phyloP scores from a whole-genome alignment of 2,329 filamentous ascomycete genomes.

The Davidsoniella eucalypti region DNA sequence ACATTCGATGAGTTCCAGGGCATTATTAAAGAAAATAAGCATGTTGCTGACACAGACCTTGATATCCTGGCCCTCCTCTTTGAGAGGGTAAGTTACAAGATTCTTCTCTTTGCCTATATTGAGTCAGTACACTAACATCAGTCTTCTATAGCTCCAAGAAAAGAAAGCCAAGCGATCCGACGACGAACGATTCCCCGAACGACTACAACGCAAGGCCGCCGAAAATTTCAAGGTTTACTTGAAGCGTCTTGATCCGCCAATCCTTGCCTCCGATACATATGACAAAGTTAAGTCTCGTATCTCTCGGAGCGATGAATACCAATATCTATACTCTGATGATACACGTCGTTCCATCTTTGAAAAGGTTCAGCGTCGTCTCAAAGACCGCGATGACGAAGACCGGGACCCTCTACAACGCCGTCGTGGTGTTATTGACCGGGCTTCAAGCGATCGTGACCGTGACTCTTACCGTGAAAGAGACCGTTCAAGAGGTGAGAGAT shows the following conservation, averaged over 20 bases:
- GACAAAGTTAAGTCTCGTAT: conserved; percentile 72
- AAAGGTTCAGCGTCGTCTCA: conserved; percentile 77
- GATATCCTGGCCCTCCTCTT: conserved; percentile 71
- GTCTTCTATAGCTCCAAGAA: conserved; percentile 48
- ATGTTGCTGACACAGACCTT: conserved; percentile 72
- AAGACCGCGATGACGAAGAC: conserved; percentile 82
- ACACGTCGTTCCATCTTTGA: conserved; percentile 73
- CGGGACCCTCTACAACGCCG: conserved; percentile 35
- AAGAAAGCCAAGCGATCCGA: conserved; percentile 70
- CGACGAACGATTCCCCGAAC: conserved; percentile 72
- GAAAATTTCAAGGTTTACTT: conserved; percentile 74
- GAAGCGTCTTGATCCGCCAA: conserved; percentile 77
- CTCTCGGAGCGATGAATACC: conserved; percentile 68
- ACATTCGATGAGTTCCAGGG: conserved; percentile 75
- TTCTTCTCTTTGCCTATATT: background rate
- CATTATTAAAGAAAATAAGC: conserved; percentile 69
- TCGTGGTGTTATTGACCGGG: conserved; percentile 35
- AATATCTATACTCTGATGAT: conserved; percentile 68
- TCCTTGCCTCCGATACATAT: conserved; percentile 65
- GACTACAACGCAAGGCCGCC: conserved; percentile 67
- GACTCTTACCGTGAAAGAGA: conserved; percentile 43
- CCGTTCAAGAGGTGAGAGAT: conserved; percentile 41
- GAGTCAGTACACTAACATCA: conserved; percentile 1
- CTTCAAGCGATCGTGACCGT: conserved; percentile 27
- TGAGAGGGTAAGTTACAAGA: conserved; percentile 43